phyloP scores from a whole-genome alignment of 805 yeast species.

The Myxozyma lipomycoides region DNA sequence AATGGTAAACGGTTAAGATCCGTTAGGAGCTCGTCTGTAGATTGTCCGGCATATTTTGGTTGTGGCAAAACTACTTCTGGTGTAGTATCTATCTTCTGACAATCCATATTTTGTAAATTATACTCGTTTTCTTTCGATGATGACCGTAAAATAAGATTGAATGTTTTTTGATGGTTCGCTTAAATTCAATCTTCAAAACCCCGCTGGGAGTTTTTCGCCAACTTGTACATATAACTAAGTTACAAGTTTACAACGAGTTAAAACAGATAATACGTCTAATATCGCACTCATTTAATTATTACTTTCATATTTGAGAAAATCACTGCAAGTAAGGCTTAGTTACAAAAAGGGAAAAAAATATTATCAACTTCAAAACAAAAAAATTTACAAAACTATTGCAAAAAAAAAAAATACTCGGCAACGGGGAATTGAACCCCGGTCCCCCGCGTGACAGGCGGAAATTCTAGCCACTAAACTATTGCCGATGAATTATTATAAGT shows the following conservation, averaged over 20 bases:
- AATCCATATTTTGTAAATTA: neutral
- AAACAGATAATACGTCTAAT: too few relatives aligned
- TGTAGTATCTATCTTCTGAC: neutral
- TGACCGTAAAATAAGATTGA: neutral
- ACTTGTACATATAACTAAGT: too few relatives aligned
- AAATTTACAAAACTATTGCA: too few relatives aligned
- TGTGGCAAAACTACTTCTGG: constrained; percentile 9
- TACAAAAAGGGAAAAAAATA: neutral
- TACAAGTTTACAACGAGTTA: too few relatives aligned
- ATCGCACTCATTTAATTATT: too few relatives aligned
- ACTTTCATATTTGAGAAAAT: too few relatives aligned
- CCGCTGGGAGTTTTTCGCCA: too few relatives aligned
- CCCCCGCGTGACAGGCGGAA: constrained; percentile 36
- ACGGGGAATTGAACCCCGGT: constrained; percentile 27
- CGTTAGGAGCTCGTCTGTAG: constrained; percentile 68
- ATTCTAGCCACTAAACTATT: constrained; percentile 40
- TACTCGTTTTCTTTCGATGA: neutral
- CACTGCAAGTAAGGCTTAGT: too few relatives aligned
- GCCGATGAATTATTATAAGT: constrained; percentile 32
- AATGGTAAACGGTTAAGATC: constrained; percentile 85
- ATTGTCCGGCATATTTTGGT: constrained; percentile 34
- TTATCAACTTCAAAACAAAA: neutral
- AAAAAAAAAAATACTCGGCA: constrained; percentile 18
- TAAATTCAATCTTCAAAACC: too few relatives aligned
- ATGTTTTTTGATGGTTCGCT: too few relatives aligned